These are phyloP conservation scores for Cercospora berteroae DNA, from an alignment of 2,329 filamentous ascomycete genomes.

Conservation along the genomic window DNA sequence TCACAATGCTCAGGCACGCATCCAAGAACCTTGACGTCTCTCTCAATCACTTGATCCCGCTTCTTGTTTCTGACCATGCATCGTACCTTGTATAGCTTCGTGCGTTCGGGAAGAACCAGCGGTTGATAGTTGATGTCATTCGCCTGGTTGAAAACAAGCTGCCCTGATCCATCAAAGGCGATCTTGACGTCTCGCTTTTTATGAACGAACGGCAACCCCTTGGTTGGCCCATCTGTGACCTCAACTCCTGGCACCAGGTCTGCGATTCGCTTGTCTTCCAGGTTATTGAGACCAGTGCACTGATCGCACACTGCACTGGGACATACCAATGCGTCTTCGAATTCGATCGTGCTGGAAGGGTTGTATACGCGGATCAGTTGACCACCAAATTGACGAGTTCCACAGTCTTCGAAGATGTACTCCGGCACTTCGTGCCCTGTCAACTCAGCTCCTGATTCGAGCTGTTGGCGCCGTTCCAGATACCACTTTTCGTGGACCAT, in stretches of 20 bases:
- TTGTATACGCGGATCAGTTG: neutral
- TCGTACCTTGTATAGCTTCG: neutral
- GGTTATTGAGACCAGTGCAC: neutral
- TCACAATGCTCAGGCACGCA: neutral
- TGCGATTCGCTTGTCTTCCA: neutral
- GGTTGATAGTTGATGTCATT: neutral
- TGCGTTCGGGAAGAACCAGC: neutral
- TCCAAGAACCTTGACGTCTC: neutral
- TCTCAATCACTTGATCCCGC: neutral
- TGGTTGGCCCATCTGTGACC: neutral
- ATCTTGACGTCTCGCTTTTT: neutral
- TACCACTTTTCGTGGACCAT: neutral
- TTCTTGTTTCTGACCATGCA: neutral
- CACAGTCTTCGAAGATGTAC: neutral
- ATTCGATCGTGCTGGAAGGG: neutral
- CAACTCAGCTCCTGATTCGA: neutral
- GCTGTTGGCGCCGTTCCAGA: neutral
- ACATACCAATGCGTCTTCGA: neutral
- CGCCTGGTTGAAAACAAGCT: neutral
- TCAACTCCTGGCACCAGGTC: neutral
- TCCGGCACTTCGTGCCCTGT: neutral
- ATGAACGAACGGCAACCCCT: conserved; percentile 3
- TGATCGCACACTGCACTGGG: neutral
- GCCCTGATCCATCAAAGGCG: neutral
- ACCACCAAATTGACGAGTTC: neutral